Conservation (phyloP, 129 eudicot genomes). For the Silybum marianum region DNA sequence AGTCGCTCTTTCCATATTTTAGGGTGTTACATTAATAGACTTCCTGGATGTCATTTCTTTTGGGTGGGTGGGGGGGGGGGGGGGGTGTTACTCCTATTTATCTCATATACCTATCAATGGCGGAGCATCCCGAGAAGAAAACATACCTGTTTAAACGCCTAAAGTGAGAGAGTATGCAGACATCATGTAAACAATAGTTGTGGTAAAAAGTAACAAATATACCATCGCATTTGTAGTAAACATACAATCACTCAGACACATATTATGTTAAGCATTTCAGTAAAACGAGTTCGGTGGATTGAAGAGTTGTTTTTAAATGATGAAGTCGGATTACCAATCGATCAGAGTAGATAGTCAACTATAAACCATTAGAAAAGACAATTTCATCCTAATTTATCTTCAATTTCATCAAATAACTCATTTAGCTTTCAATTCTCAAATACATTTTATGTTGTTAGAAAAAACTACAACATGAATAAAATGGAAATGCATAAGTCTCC, state of each 20-base stretch:
- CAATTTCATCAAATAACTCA: slow-evolving; percentile 2
- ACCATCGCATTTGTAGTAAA: background rate
- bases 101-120: background rate
- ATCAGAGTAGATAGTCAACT: slow-evolving; percentile 14
- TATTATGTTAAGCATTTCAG: background rate
- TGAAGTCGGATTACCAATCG: background rate
- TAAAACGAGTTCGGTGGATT: background rate
- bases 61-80: too few relatives aligned
- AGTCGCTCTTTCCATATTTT: too few relatives aligned
- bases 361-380: background rate
- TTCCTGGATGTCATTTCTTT: too few relatives aligned
- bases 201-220: background rate
- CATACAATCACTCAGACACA: background rate
- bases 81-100: background rate
- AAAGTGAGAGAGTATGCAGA: background rate
- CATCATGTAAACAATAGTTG: background rate
- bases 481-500: background rate
- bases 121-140: background rate
- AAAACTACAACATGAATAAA: slow-evolving; percentile 4
- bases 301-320: background rate
- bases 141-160: background rate
- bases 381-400: background rate
- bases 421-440: slow-evolving; percentile 1
- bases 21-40: too few relatives aligned
- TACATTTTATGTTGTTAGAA: background rate